A percentile compares a stretch with the other conserved stretches of the same genome.
Evolutionary conservation across 1,284 basidiomycete species (phyloP).

Genomic region (Melampsora larici-populina): DNA sequence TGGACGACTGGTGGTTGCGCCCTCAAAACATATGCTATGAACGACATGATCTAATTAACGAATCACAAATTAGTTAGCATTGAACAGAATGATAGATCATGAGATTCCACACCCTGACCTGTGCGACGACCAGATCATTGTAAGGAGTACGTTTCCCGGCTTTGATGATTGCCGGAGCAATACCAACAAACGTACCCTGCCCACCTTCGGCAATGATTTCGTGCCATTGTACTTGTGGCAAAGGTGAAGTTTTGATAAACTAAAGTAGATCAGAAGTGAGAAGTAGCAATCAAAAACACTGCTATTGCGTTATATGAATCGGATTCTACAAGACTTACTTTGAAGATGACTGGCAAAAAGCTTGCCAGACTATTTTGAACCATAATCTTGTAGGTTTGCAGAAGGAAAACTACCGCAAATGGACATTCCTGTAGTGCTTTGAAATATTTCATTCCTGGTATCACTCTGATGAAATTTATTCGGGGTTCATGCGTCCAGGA

Average conservation of each 20-base stretch:
- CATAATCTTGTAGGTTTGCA: constrained; percentile 72
- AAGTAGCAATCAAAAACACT: neutral
- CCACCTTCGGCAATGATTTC: constrained; percentile 73
- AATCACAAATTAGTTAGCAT: neutral
- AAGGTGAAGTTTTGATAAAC: constrained; percentile 72
- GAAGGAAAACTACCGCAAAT: constrained; percentile 85
- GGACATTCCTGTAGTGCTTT: constrained; percentile 94
- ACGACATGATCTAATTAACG: constrained; percentile 72
- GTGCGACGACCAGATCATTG: constrained; percentile 82
- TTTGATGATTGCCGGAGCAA: constrained; percentile 63
- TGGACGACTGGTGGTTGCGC: constrained; percentile 68
- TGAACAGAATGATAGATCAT: neutral
- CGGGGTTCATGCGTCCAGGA: constrained; percentile 56
- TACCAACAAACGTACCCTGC: constrained; percentile 73
- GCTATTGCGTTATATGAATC: too few relatives aligned
- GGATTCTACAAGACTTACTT: constrained; percentile 55
- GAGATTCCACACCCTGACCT: constrained; percentile 70
- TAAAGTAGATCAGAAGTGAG: constrained; percentile 48
- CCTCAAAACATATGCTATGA: constrained; percentile 84
- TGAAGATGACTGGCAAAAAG: constrained; percentile 72
- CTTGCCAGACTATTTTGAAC: constrained; percentile 67
- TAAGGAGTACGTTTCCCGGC: constrained; percentile 76
- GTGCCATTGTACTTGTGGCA: constrained; percentile 75
- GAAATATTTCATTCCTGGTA: constrained; percentile 76
- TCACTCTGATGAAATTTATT: constrained; percentile 62